Conservation (phyloP, 805 yeast species). For the Candida loeiensis region DNA sequence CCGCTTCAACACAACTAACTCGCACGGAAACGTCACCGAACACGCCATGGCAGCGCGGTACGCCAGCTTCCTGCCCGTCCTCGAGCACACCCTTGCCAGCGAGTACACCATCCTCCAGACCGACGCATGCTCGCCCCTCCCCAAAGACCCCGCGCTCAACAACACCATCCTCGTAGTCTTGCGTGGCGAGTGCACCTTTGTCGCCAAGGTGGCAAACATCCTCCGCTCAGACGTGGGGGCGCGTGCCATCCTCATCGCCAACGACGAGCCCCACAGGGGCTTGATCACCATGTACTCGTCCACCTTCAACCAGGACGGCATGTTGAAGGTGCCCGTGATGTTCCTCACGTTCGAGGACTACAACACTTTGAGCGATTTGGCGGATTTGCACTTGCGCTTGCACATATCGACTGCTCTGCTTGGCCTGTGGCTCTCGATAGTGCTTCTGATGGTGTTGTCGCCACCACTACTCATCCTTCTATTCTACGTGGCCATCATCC, state of each 20-base stretch:
- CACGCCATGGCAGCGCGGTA: conserved; percentile 31
- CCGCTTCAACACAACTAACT: conserved; percentile 24
- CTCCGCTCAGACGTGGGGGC: conserved; percentile 37
- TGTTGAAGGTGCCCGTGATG: conserved; percentile 46
- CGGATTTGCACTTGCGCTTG: conserved; percentile 12
- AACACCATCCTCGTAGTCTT: conserved; percentile 28
- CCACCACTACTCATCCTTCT: conserved; percentile 39
- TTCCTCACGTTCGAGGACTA: conserved; percentile 48
- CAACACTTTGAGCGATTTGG: conserved; percentile 11
- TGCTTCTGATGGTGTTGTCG: conserved; percentile 40
- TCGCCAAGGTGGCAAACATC: conserved; percentile 46
- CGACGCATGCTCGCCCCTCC: conserved; percentile 27
- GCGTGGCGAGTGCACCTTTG: conserved; percentile 40
- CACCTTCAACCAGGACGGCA: conserved; percentile 37
- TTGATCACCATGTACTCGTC: conserved; percentile 54
- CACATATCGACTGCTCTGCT: conserved; percentile 30
- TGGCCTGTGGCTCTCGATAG: conserved; percentile 36
- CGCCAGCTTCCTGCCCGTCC: conserved; percentile 40
- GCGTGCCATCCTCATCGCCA: conserved; percentile 53
- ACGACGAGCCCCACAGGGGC: conserved; percentile 44
- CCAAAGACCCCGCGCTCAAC: conserved; percentile 11
- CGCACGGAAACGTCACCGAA: conserved; percentile 13
- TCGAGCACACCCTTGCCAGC: conserved; percentile 23
- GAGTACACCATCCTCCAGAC: conserved; percentile 15
- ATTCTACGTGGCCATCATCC: conserved; percentile 30